Percentiles rank a stretch among this genome's conserved stretches.
Conservation (phyloP, 345 rosid genomes). For the Tarenaya hassleriana region DNA sequence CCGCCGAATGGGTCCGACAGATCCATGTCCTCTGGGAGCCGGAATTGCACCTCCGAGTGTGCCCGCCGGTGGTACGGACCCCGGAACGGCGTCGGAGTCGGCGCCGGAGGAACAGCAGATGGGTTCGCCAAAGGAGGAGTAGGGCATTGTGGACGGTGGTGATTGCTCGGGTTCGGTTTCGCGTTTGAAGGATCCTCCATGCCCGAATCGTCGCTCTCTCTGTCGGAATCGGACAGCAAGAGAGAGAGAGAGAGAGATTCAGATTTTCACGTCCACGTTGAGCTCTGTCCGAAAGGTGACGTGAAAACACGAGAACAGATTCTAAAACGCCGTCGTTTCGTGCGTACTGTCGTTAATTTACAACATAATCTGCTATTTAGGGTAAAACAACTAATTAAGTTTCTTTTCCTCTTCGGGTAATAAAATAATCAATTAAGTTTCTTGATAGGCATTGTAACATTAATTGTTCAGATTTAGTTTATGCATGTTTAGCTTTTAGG, state of each 20-base stretch:
- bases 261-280: slow-evolving; percentile 21
- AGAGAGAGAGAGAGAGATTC: slow-evolving; percentile 25
- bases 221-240: slow-evolving; percentile 27
- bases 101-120: background rate
- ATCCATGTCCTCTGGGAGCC: slow-evolving; percentile 68
- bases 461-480: no score
- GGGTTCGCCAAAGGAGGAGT: slow-evolving; percentile 18
- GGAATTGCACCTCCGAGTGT: slow-evolving; percentile 71
- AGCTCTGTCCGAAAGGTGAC: slow-evolving; percentile 11
- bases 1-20: slow-evolving; percentile 51
- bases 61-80: slow-evolving; percentile 69
- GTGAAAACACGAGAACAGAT: background rate
- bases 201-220: slow-evolving; percentile 12
- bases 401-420: no score
- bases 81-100: slow-evolving; percentile 27
- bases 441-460: no score
- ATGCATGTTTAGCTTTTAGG: no score
- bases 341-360: no score
- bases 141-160: slow-evolving; percentile 18
- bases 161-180: slow-evolving; percentile 18
- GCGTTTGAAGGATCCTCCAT: slow-evolving; percentile 42
- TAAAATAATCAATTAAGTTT: no score
- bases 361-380: no score
- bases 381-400: no score
- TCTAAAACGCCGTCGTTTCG: no score